Conservation (phyloP, 768 basidiomycete genomes). For the Roridomyces roridus region DNA sequence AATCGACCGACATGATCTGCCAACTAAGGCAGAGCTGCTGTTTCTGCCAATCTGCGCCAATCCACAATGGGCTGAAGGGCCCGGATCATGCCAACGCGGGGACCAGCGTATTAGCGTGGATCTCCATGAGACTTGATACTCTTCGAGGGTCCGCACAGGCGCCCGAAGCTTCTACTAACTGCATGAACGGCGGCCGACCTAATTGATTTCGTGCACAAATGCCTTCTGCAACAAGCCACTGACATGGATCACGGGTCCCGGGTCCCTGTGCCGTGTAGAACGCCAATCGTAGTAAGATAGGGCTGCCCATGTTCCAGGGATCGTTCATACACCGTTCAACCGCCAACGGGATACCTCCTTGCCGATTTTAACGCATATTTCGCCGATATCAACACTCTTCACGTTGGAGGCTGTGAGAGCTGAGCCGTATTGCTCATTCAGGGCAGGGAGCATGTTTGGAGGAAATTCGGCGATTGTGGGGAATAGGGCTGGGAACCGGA, state of each 20-base stretch:
- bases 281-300: not conserved
- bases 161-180: constrained; percentile 1
- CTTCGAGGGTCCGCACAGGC: constrained; percentile 3
- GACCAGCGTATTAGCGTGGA: too few relatives aligned
- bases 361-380: constrained; percentile 72
- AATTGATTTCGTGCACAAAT: constrained; percentile 8
- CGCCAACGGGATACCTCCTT: constrained; percentile 64
- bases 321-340: constrained; percentile 19
- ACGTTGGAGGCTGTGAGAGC: constrained; percentile 45
- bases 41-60: not conserved
- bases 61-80: too few relatives aligned
- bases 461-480: constrained; percentile 60
- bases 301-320: not conserved
- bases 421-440: constrained; percentile 57
- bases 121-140: too few relatives aligned
- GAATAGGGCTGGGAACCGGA: constrained; percentile 14
- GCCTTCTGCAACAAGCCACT: constrained; percentile 2
- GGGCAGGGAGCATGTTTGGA: constrained; percentile 44
- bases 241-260: constrained; percentile 6
- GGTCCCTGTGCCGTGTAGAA: constrained; percentile 10
- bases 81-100: not conserved
- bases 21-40: constrained; percentile 13
- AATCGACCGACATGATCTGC: constrained; percentile 25
- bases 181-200: constrained; percentile 1
- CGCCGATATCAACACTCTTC: constrained; percentile 57